A percentile compares a stretch with the other conserved stretches of the same genome.
phyloP scores from a whole-genome alignment of 2,329 filamentous ascomycete species.

The Fusarium sp. region DNA sequence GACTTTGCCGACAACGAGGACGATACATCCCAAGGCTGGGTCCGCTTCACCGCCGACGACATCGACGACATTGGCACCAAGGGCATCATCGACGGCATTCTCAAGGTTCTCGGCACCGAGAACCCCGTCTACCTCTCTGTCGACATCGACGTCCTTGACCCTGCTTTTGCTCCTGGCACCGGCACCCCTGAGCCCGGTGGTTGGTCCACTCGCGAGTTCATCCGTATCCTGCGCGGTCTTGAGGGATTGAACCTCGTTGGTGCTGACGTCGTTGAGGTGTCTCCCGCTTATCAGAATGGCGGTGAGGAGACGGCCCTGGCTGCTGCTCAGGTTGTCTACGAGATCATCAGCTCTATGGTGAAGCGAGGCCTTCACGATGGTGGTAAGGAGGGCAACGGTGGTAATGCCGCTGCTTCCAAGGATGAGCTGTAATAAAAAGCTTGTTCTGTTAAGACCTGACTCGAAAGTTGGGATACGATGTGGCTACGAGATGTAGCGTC shows the following conservation, averaged over 20 bases:
- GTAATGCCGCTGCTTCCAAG: slow-evolving; percentile 36
- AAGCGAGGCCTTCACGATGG: slow-evolving; percentile 63
- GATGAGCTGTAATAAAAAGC: slow-evolving; percentile 56
- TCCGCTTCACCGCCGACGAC: slow-evolving; percentile 84
- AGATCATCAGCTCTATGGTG: slow-evolving; percentile 84
- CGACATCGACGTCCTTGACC: slow-evolving; percentile 91
- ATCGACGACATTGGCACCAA: slow-evolving; percentile 85
- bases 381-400: slow-evolving; percentile 53
- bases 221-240: slow-evolving; percentile 84
- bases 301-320: slow-evolving; percentile 88
- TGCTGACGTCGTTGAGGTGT: slow-evolving; percentile 89
- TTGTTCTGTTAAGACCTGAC: neutral
- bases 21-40: slow-evolving; percentile 82
- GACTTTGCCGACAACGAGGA: slow-evolving; percentile 79
- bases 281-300: slow-evolving; percentile 84
- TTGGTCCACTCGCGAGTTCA: slow-evolving; percentile 91
- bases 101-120: slow-evolving; percentile 80
- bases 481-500: neutral
- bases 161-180: slow-evolving; percentile 76
- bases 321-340: slow-evolving; percentile 86
- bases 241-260: slow-evolving; percentile 89
- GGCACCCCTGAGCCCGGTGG: slow-evolving; percentile 92
- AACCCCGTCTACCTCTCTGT: slow-evolving; percentile 84
- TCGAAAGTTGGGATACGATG: neutral
- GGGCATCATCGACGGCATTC: slow-evolving; percentile 79